Conservation (phyloP, 495 filamentous ascomycete species). For the Hypomontagnella submonticulosa region DNA sequence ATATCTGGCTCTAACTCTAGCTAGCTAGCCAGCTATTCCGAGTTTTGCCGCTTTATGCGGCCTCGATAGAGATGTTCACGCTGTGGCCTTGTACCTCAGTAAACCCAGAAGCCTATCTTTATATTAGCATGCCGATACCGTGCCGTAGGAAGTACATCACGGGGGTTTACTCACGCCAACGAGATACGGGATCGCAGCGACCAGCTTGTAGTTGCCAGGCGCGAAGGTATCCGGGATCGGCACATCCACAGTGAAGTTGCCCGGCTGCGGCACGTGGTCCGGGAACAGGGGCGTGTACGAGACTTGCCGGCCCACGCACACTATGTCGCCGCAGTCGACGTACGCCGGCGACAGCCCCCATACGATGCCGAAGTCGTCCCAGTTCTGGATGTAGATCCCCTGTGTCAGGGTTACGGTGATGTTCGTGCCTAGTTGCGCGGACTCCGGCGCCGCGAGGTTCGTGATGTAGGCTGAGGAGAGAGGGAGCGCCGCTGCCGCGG, state of each 20-base stretch:
- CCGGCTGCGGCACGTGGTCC: conserved; percentile 34
- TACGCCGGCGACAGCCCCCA: conserved; percentile 35
- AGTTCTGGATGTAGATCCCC: conserved; percentile 49
- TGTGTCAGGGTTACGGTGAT: conserved; percentile 35
- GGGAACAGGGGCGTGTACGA: conserved; percentile 44
- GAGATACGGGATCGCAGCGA: conserved; percentile 53
- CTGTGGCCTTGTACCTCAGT: conserved; percentile 34
- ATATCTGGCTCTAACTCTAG: neutral
- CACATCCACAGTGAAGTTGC: conserved; percentile 52
- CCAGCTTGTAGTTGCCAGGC: conserved; percentile 62
- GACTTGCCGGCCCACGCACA: conserved; percentile 42
- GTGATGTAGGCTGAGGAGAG: conserved; percentile 36
- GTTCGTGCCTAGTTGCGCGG: conserved; percentile 24
- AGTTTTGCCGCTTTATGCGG: conserved; percentile 9
- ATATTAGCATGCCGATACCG: neutral
- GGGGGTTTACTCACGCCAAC: conserved; percentile 41
- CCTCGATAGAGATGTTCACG: conserved; percentile 36
- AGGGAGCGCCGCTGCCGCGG: conserved; percentile 20
- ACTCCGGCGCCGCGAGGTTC: conserved; percentile 13
- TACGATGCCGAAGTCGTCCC: conserved; percentile 48
- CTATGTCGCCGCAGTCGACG: conserved; percentile 23
- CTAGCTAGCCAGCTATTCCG: neutral
- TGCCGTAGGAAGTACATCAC: neutral
- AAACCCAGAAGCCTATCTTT: conserved; percentile 38
- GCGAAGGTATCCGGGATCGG: conserved; percentile 56